phyloP scores from a whole-genome alignment of 805 yeast species.

The Yamadazyma takamatsuzukensis region DNA sequence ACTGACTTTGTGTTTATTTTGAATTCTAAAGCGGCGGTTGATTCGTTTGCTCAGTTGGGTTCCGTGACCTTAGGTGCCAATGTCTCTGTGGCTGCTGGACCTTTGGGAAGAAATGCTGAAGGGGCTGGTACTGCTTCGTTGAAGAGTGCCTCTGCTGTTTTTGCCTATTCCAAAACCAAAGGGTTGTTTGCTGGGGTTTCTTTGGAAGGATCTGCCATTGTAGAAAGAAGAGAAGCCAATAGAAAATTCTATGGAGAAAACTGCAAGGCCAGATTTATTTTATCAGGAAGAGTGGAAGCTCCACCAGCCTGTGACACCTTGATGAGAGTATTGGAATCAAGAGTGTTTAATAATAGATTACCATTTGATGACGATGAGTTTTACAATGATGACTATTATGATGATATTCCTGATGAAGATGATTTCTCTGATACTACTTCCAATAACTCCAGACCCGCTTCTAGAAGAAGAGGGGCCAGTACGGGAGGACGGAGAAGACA shows the following conservation, averaged over 20 bases:
- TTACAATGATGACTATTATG: constrained; percentile 63
- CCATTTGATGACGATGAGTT: constrained; percentile 47
- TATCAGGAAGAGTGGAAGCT: constrained; percentile 84
- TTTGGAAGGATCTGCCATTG: constrained; percentile 89
- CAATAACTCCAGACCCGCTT: constrained; percentile 17
- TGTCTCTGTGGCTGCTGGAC: constrained; percentile 94
- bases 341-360: constrained; percentile 67
- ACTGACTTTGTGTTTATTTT: constrained; percentile 94
- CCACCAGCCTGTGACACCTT: constrained; percentile 89
- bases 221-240: constrained; percentile 97
- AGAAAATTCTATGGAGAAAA: constrained; percentile 87
- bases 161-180: constrained; percentile 91
- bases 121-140: constrained; percentile 94
- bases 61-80: constrained; percentile 94
- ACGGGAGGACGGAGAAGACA: constrained; percentile 18
- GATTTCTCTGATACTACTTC: constrained; percentile 56
- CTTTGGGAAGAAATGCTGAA: constrained; percentile 95
- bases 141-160: constrained; percentile 83
- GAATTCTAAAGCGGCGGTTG: constrained; percentile 84
- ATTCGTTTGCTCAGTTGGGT: constrained; percentile 90
- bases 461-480: constrained; percentile 20
- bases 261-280: constrained; percentile 83
- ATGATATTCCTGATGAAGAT: constrained; percentile 65
- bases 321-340: constrained; percentile 78
- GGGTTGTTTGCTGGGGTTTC: constrained; percentile 98